Evolutionary conservation across 1,139 yeast genomes (phyloP), one percentile per base, ranked within the genome.

Genomic region (Casaregolazyma suthepensis): DNA sequence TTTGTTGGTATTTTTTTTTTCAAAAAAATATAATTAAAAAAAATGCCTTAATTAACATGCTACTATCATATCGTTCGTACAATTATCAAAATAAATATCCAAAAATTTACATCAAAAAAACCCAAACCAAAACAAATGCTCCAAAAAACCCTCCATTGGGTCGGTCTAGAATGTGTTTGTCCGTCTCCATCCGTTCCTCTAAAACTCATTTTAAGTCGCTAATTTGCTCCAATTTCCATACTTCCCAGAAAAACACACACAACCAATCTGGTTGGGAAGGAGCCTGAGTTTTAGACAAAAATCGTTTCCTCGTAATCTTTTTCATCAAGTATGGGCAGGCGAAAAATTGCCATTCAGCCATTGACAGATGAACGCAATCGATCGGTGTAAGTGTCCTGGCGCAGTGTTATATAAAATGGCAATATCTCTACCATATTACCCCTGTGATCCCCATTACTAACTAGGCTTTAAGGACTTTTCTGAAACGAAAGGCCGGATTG

Each of bases 301-400:
- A 35, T 35, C 17, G 40, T 35, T 35, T 35, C 31, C 31, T 26
- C 10, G 31, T 26, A 26, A 26, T 26, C 31, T 26, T 23, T n/a
- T 6, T 9, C 10, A 17, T 15, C 38, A 40, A n/a, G 15, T 17
- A 93, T 93, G 99, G 99, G 99, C 51, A 85, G 99, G 76, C 85
- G 98, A 74, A 93, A 93, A 71, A 93, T 93, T 60, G 95, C 88
- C 61, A 93, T 93, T 63, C 84, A 87, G 69, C 98, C 98, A 48
- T 82, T 93, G 57, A 76, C 83, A 5, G 96, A 93, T 62, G 98
- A 91, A 69, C 77, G 98, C 57, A 91, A 90, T 70, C 94, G 78
- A 29, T 68, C 73, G 43, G 76, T 75, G 67, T 68, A 66, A 59
- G 71, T 67, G n/a, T n/a, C n/a, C n/a, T n/a, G n/a, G n/a, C n/a